Evolutionary conservation across 305 asterid species (phyloP).

Genomic region (Euphrasia arctica): DNA sequence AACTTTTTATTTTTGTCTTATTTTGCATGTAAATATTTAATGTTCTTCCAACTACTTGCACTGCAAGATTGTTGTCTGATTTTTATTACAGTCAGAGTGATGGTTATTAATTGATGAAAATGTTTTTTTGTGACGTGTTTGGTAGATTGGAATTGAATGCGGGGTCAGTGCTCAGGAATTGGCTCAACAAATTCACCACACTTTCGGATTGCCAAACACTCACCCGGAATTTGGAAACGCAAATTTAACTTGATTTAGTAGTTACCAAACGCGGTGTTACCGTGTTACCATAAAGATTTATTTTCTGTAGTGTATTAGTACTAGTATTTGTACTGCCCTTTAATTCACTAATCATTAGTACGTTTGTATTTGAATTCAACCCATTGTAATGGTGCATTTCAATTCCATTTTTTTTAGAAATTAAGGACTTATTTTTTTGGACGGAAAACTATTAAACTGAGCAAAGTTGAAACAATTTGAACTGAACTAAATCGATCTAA

Average conservation of each 20-base stretch:
- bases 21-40: not conserved
- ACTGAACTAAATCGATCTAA: too few relatives aligned
- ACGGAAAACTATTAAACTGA: too few relatives aligned
- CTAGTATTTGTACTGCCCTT: not conserved
- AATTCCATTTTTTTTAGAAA: too few relatives aligned
- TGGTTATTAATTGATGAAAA: constrained; percentile 13
- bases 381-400: too few relatives aligned
- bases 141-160: constrained; percentile 92
- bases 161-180: constrained; percentile 92
- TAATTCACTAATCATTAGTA: not conserved
- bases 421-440: too few relatives aligned
- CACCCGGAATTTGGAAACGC: not conserved
- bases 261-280: constrained; percentile 15
- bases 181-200: constrained; percentile 84
- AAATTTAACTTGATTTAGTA: not conserved
- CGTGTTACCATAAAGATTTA: not conserved
- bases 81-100: constrained; percentile 17
- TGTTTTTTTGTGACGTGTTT: constrained; percentile 15
- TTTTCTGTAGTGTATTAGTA: not conserved
- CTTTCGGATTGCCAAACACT: constrained; percentile 43
- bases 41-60: constrained; percentile 21
- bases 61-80: not conserved
- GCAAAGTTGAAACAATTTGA: too few relatives aligned
- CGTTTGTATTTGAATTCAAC: not conserved
- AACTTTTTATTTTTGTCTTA: constrained; percentile 9